Evolutionary conservation across 768 basidiomycete species (phyloP), one percentile per base, ranked within the genome.

Genomic region (Sarcodon aspratus): DNA sequence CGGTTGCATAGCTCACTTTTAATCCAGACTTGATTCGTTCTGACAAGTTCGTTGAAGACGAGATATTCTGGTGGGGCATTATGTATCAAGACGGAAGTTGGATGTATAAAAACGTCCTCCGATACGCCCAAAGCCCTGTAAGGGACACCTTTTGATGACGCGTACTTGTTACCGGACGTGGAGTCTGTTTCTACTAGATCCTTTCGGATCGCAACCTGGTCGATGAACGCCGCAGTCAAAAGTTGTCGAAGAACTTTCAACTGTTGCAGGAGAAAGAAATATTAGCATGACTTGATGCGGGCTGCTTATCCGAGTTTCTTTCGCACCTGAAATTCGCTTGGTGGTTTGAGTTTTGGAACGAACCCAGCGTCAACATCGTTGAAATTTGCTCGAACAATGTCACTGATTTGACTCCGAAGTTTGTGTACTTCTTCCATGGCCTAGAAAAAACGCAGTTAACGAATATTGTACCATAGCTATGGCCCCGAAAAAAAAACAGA

Each of bases 391-490:
- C 75, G 73, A 5, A 95, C 87, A 42, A 98, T 93, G 50, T 75
- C 78, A 57, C 78, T 85, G 49, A 99, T 84, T 59, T 99, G 96
- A 0, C 80, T 74, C 34, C 93, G 79, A 5, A 99, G 73, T 61
- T 98, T 97, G 64, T 94, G 96, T 34, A 96, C 95, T 68, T 99
- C 96, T 66, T 96, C 89, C 94, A 99, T 98, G 0, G 92, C 89
- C 94, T 97, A 50, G 7, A 27, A 27, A 5, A 35, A n/a, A 9
- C 13, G 6, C 11, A 44, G 5, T 11, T 34, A 9, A 33, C 17
- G 7, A 9, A 36, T 5, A 42, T 45, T 7, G 33, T 31, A 37
- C 27, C 33, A 46, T 13, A 6, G 33, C 46, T 45, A 10, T 37
- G 45, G 43, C 9, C 21, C 2, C n/a, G 33, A 18, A 5, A 6